Percentiles rank a stretch among this genome's conserved stretches.
Conservation (phyloP, 768 basidiomycete species). For the Boletus eberwhitei region DNA sequence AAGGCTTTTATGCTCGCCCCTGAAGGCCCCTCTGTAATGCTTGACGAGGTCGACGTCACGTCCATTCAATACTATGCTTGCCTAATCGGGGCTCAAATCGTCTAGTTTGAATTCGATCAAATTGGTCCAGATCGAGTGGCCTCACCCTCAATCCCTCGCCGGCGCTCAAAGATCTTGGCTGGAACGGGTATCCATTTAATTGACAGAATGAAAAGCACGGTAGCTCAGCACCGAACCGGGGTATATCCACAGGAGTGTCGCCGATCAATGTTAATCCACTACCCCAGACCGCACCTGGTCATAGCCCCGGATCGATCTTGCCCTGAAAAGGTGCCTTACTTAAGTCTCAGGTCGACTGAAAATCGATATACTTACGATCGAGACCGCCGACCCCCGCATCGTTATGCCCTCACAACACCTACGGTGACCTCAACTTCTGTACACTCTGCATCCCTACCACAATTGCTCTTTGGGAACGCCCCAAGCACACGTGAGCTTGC, state of each 20-base stretch:
- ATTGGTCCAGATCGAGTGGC: slow-evolving; percentile 15
- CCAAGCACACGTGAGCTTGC: slow-evolving; percentile 64
- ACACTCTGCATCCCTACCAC: slow-evolving; percentile 25
- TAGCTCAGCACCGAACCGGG: not conserved
- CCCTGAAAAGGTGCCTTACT: not conserved
- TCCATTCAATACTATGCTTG: slow-evolving; percentile 3
- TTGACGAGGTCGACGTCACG: slow-evolving; percentile 4
- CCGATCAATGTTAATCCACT: slow-evolving; percentile 8
- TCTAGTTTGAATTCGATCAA: not conserved
- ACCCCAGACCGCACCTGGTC: not conserved
- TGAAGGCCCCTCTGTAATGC: slow-evolving; percentile 13
- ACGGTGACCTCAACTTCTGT: slow-evolving; percentile 66
- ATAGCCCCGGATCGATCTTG: not conserved
- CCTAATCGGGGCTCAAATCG: not conserved
- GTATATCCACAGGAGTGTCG: slow-evolving; percentile 12
- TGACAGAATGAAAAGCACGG: not conserved
- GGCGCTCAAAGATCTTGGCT: not conserved
- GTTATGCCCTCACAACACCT: slow-evolving; percentile 62
- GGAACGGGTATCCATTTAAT: slow-evolving; percentile 7
- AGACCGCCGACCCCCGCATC: not conserved
- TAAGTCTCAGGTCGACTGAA: not conserved
- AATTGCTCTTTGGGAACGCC: slow-evolving; percentile 43
- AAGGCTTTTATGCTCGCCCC: slow-evolving; percentile 9
- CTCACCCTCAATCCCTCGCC: slow-evolving; percentile 1
- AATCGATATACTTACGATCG: slow-evolving; percentile 8